Conservation (phyloP, 2,329 filamentous ascomycete species). For the Sporothrix protearum region DNA sequence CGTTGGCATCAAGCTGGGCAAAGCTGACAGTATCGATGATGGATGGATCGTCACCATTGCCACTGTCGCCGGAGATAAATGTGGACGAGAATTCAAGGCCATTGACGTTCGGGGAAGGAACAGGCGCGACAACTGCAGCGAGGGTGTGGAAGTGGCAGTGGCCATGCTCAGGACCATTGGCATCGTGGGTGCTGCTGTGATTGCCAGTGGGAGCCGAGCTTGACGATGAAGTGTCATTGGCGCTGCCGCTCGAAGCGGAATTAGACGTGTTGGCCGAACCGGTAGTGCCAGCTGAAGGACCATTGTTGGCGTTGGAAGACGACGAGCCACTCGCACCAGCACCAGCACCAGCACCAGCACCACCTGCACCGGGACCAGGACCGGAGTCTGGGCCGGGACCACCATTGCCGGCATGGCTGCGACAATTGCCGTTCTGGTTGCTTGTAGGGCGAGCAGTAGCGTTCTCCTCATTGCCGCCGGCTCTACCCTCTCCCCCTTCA, state of each 20-base stretch:
- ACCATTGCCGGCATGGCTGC: background rate
- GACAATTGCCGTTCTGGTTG: background rate
- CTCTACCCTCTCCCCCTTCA: background rate
- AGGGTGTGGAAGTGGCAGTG: too few species aligned
- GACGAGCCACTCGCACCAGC: background rate
- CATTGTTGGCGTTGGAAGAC: background rate
- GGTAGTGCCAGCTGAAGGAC: background rate
- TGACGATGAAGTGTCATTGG: background rate
- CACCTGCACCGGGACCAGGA: background rate
- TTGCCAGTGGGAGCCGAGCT: background rate
- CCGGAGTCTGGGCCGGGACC: background rate
- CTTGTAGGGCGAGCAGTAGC: background rate
- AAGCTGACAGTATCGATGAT: background rate
- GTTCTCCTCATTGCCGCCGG: background rate
- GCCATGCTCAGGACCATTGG: too few species aligned
- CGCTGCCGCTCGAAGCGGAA: too few species aligned
- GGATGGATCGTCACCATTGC: background rate
- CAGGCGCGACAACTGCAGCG: background rate
- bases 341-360: background rate
- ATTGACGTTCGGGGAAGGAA: background rate
- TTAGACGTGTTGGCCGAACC: too few species aligned
- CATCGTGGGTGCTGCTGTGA: background rate
- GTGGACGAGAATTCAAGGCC: background rate
- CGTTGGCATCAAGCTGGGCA: background rate
- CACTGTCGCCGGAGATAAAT: too few species aligned